Percentiles rank a stretch among this genome's conserved stretches.
phyloP scores from a whole-genome alignment of 805 yeast species.

The Saturnispora zaruensis region DNA sequence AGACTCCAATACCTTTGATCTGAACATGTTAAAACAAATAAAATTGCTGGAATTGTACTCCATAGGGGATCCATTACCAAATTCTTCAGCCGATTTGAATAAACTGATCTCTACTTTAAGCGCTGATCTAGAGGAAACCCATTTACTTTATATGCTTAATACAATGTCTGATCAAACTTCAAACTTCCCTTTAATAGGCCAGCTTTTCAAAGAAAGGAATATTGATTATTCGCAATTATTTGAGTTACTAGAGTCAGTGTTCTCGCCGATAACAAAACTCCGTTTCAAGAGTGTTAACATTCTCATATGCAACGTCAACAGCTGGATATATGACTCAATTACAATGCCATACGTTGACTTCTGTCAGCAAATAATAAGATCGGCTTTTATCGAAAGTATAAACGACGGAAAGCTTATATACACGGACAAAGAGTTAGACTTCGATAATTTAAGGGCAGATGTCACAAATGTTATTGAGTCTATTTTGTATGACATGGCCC shows the following conservation, averaged over 20 bases:
- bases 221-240: not conserved
- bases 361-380: constrained; percentile 22
- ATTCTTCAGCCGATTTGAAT: not conserved
- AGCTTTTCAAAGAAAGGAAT: not conserved
- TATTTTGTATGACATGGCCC: not conserved
- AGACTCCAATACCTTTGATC: not conserved
- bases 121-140: not conserved
- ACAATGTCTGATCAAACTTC: not conserved
- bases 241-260: not conserved
- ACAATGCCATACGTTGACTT: constrained; percentile 18
- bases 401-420: not conserved
- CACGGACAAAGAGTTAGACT: not conserved
- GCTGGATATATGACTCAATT: constrained; percentile 15
- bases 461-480: not conserved
- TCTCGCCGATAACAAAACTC: not conserved
- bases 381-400: constrained; percentile 10
- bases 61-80: not conserved
- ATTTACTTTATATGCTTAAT: not conserved
- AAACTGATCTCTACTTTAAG: not conserved
- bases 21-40: not conserved
- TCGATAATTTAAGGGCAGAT: not conserved
- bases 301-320: constrained; percentile 8
- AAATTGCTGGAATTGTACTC: constrained; percentile 7
- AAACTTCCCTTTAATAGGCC: not conserved
- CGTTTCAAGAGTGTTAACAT: constrained; percentile 9